Evolutionary conservation across 257 asterid genomes (phyloP).

Genomic region (Penstemon newberryi): DNA sequence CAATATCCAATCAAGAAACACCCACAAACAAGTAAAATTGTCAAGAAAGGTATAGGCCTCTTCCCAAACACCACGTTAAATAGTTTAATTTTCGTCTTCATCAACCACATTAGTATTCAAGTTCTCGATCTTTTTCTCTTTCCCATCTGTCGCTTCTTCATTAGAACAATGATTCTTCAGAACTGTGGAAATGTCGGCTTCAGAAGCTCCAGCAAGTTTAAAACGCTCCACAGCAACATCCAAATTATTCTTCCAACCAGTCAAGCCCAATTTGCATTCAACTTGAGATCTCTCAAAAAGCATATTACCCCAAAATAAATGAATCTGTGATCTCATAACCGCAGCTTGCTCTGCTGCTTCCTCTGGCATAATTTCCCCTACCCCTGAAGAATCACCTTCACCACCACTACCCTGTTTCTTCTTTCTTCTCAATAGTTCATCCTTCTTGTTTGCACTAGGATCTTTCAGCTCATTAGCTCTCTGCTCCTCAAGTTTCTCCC

Average conservation of each 20-base stretch:
- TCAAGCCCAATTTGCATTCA: constrained; percentile 66
- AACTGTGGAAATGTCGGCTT: constrained; percentile 73
- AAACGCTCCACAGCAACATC: constrained; percentile 79
- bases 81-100: constrained; percentile 30
- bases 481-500: constrained; percentile 93
- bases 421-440: constrained; percentile 58
- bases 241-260: constrained; percentile 81
- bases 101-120: constrained; percentile 22
- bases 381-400: constrained; percentile 50
- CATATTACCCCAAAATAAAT: constrained; percentile 95
- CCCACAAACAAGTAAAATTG: constrained; percentile 11
- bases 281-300: constrained; percentile 89
- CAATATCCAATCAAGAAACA: constrained; percentile 17
- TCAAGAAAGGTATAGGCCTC: constrained; percentile 11
- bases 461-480: constrained; percentile 74
- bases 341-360: constrained; percentile 90
- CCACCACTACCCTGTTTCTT: constrained; percentile 58
- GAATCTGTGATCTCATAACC: constrained; percentile 90
- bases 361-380: constrained; percentile 55
- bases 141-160: constrained; percentile 46
- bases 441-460: constrained; percentile 59
- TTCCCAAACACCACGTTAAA: neutral
- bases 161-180: constrained; percentile 80
- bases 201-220: constrained; percentile 96
- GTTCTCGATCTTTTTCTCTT: constrained; percentile 40